phyloP scores from a whole-genome alignment of 2,329 filamentous ascomycete species.

The Colletotrichum musae region DNA sequence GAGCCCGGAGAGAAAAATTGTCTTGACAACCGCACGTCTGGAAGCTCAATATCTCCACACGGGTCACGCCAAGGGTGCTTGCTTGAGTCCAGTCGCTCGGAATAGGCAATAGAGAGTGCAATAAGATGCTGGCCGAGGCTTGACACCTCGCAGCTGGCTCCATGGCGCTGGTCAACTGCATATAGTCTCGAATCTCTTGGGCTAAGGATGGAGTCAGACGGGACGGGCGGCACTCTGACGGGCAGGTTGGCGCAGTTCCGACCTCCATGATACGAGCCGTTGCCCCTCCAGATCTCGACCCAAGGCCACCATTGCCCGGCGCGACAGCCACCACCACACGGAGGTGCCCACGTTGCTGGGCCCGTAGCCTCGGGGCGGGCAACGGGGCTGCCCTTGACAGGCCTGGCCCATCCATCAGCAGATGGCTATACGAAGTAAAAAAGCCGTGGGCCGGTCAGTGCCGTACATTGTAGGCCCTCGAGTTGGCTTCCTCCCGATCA shows the following conservation, averaged over 20 bases:
- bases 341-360: conserved; percentile 15
- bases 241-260: conserved; percentile 6
- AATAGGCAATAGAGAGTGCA: conserved; percentile 4
- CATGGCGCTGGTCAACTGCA: conserved; percentile 29
- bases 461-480: conserved; percentile 1
- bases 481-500: conserved; percentile 19
- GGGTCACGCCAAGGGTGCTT: conserved; percentile 25
- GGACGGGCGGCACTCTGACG: conserved; percentile 22
- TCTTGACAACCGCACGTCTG: conserved; percentile 1
- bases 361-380: conserved; percentile 10
- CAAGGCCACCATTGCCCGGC: conserved; percentile 17
- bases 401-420: conserved; percentile 11
- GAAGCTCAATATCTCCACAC: conserved; percentile 1
- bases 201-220: conserved; percentile 19
- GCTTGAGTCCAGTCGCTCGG: conserved; percentile 13
- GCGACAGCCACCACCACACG: conserved; percentile 1
- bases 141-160: conserved; percentile 28
- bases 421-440: conserved; percentile 7
- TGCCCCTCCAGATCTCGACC: conserved; percentile 3
- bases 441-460: conserved; percentile 8
- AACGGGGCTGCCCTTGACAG: conserved; percentile 5
- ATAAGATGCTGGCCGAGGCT: conserved; percentile 6
- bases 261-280: conserved; percentile 31
- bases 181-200: conserved; percentile 15
- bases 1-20: conserved; percentile 1